Evolutionary conservation across 2,329 filamentous ascomycete species (phyloP).

Genomic region (Chaetomium sp.): DNA sequence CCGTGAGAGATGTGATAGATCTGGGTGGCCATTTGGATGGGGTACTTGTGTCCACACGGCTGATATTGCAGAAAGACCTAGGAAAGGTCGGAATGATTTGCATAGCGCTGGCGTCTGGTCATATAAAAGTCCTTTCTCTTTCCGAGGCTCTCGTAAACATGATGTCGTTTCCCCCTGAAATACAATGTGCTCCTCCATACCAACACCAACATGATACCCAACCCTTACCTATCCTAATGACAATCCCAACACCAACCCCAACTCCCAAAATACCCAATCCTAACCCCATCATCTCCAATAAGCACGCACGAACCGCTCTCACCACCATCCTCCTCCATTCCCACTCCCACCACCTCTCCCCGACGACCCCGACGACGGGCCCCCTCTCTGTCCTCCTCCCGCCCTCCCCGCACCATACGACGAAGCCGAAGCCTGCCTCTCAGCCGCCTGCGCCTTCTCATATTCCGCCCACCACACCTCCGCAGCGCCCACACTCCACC

Average conservation of each 20-base stretch:
- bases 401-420: not conserved
- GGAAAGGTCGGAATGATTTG: slow-evolving; percentile 16
- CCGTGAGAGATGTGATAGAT: not conserved
- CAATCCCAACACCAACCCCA: not conserved
- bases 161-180: not conserved
- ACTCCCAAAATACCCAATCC: not conserved
- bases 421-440: slow-evolving; percentile 33
- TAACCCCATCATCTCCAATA: not conserved
- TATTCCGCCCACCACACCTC: slow-evolving; percentile 54
- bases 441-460: slow-evolving; percentile 38
- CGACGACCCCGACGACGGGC: not conserved
- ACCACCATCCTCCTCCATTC: not conserved
- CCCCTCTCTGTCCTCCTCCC: not conserved
- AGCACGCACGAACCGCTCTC: not conserved
- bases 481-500: slow-evolving; percentile 43
- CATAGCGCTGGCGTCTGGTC: slow-evolving; percentile 40
- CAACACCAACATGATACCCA: not conserved
- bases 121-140: not conserved
- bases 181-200: not conserved
- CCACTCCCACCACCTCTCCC: not conserved
- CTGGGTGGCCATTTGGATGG: not conserved
- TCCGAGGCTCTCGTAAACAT: not conserved
- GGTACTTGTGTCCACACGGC: not conserved
- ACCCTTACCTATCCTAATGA: not conserved
- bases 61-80: not conserved